Percentiles rank a stretch among this genome's conserved stretches.
phyloP scores from a whole-genome alignment of 2,329 filamentous ascomycete species.

The Cladosporium austrohemisphaericum region DNA sequence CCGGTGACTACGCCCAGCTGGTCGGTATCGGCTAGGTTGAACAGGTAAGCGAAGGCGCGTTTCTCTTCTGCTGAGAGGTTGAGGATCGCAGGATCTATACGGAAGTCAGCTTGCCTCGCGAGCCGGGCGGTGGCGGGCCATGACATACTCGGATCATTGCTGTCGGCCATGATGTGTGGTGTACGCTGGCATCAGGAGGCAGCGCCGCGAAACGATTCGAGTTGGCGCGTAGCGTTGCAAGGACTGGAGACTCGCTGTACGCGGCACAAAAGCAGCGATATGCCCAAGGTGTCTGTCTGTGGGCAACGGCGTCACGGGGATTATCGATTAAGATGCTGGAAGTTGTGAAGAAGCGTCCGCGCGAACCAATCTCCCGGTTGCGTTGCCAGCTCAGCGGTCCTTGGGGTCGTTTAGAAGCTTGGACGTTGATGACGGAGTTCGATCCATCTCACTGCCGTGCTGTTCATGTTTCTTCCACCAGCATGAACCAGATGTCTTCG shows the following conservation, averaged over 20 bases:
- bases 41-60: constrained; percentile 86
- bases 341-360: constrained; percentile 15
- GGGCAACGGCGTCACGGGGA: not conserved
- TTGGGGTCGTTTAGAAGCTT: too few species aligned
- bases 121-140: not conserved
- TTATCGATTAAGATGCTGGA: not conserved
- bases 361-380: too few species aligned
- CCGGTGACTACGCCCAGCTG: constrained; percentile 90
- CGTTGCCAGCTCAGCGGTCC: too few species aligned
- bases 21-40: constrained; percentile 88
- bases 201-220: constrained; percentile 9
- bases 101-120: constrained; percentile 15
- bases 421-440: too few species aligned
- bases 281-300: not conserved
- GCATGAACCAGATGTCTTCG: too few species aligned
- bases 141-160: constrained; percentile 20
- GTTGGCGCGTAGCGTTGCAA: constrained; percentile 3
- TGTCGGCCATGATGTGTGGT: constrained; percentile 18
- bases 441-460: too few species aligned
- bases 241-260: not conserved
- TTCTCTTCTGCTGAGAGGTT: constrained; percentile 92
- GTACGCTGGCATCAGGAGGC: constrained; percentile 14
- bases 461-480: too few species aligned
- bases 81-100: constrained; percentile 31
- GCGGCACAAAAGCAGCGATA: not conserved